Evolutionary conservation across 2,329 filamentous ascomycete species (phyloP).

Genomic region (Trichoderma afroharzianum): DNA sequence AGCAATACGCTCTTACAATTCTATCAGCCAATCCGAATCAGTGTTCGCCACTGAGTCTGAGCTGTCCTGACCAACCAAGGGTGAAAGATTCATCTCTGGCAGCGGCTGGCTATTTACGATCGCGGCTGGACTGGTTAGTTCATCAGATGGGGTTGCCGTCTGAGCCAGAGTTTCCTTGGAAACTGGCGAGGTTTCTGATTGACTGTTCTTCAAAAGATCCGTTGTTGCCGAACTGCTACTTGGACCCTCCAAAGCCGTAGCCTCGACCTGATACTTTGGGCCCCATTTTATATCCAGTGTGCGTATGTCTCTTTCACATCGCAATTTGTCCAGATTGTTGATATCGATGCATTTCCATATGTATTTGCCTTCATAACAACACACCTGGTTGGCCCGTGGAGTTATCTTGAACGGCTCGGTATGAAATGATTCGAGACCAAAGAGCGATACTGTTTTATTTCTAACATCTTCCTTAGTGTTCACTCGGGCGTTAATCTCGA

Average conservation of each 20-base stretch:
- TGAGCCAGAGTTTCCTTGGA: not conserved
- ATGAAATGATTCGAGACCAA: not conserved
- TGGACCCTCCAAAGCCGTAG: no score
- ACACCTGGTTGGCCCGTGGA: not conserved
- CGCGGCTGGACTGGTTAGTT: not conserved
- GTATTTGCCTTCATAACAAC: not conserved
- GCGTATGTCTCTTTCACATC: no score
- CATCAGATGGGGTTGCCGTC: not conserved
- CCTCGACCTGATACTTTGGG: not conserved
- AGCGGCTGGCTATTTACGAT: not conserved
- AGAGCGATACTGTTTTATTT: not conserved
- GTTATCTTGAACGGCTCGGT: not conserved
- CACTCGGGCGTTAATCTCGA: not conserved
- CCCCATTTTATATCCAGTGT: not conserved
- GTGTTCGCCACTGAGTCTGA: not conserved
- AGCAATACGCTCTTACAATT: not conserved
- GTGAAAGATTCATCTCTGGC: not conserved
- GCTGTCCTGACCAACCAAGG: not conserved
- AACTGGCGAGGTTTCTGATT: not conserved
- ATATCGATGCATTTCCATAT: not conserved
- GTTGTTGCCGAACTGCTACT: no score
- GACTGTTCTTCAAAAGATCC: no score
- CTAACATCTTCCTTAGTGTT: rapidly evolving
- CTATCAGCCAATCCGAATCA: not conserved
- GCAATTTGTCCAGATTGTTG: not conserved